phyloP scores from a whole-genome alignment of 192 early-diverging fungal genomes.

The Coemansia sp. region DNA sequence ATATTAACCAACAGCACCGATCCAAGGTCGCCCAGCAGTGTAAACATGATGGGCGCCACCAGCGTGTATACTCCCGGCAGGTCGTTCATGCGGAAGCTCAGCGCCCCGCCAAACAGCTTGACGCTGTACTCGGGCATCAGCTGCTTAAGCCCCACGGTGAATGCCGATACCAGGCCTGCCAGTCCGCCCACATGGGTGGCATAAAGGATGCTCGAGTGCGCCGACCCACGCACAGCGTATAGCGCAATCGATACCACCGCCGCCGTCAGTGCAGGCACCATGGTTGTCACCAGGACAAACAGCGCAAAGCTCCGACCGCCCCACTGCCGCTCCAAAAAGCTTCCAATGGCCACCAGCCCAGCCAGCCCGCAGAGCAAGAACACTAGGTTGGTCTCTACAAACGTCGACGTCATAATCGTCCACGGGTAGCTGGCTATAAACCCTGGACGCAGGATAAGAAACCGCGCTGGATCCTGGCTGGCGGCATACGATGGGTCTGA shows the following conservation, averaged over 20 bases:
- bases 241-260: conserved; percentile 22
- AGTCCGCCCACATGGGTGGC: conserved; percentile 64
- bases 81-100: conserved; percentile 65
- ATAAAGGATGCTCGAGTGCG: conserved; percentile 27
- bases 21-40: conserved; percentile 28
- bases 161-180: conserved; percentile 67
- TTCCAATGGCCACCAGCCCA: conserved; percentile 54
- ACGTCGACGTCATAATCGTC: conserved; percentile 42
- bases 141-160: conserved; percentile 87
- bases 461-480: conserved; percentile 31
- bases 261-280: conserved; percentile 55
- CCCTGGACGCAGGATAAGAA: conserved; percentile 46
- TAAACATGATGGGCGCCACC: conserved; percentile 41
- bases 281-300: conserved; percentile 58
- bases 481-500: conserved; percentile 17
- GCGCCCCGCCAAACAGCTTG: conserved; percentile 60
- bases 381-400: conserved; percentile 40
- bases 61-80: conserved; percentile 46
- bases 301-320: conserved; percentile 73
- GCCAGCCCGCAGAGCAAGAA: conserved; percentile 26
- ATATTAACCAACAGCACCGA: conserved; percentile 70
- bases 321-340: conserved; percentile 86
- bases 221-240: conserved; percentile 11
- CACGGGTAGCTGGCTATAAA: conserved; percentile 41
- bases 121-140: conserved; percentile 84